These are phyloP conservation scores for Xylariaceae sp. DNA, from an alignment of 2,329 filamentous ascomycete species.

Conservation along the genomic window DNA sequence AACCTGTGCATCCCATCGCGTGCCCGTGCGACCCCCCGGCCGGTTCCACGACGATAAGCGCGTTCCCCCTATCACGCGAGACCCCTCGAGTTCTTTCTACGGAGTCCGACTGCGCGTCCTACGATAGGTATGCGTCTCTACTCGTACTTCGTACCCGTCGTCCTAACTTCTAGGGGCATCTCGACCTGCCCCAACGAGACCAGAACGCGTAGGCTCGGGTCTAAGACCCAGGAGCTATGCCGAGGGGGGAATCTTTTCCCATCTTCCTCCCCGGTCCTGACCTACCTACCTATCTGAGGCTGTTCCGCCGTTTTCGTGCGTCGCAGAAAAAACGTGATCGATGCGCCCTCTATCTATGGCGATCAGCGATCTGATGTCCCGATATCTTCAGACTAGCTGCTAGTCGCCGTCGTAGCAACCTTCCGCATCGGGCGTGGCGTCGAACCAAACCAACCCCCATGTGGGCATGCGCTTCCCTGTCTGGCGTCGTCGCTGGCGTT, in stretches of 20 bases:
- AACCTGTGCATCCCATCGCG: too few species aligned
- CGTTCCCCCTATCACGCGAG: too few species aligned
- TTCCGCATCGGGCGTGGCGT: conserved; percentile 4
- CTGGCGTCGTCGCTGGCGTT: background rate
- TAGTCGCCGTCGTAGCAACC: conserved; percentile 3
- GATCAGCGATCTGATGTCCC: background rate
- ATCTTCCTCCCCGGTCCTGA: background rate
- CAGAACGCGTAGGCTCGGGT: too few species aligned
- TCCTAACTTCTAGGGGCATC: too few species aligned
- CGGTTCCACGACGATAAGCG: too few species aligned
- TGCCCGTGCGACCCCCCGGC: too few species aligned
- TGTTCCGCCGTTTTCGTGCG: background rate
- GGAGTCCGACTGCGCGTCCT: too few species aligned
- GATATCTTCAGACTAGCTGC: background rate
- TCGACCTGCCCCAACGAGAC: too few species aligned
- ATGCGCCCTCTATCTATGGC: conserved; percentile 4
- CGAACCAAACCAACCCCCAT: background rate
- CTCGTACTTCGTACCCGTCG: too few species aligned
- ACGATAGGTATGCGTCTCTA: too few species aligned
- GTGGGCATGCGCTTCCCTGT: background rate
- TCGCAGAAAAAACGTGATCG: background rate
- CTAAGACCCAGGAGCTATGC: background rate
- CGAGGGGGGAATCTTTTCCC: background rate
- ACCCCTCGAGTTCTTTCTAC: too few species aligned
- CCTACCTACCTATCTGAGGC: background rate